Percentiles rank a stretch among this genome's conserved stretches.
Evolutionary conservation across 2,329 filamentous ascomycete genomes (phyloP).

Genomic region (Xylaria sp.): DNA sequence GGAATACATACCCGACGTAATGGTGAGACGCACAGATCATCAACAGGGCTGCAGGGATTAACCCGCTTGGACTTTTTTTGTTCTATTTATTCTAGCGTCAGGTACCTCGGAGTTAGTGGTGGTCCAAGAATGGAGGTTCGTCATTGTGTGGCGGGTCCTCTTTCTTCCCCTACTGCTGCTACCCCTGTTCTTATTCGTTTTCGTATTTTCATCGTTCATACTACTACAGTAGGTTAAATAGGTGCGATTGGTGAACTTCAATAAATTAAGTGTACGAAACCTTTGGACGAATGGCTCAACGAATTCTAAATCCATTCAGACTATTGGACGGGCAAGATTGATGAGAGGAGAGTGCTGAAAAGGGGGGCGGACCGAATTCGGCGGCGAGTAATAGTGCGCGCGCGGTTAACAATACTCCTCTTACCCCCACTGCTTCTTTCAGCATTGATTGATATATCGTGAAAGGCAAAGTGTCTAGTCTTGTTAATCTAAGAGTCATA

Average conservation of each 20-base stretch:
- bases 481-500: too few relatives aligned
- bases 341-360: too few relatives aligned
- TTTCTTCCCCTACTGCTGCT: neutral
- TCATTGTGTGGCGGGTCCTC: neutral
- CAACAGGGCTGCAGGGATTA: slow-evolving; percentile 17
- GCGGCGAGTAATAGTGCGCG: too few relatives aligned
- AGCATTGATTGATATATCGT: too few relatives aligned
- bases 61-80: neutral
- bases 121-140: neutral
- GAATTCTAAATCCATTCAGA: too few relatives aligned
- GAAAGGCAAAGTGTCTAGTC: too few relatives aligned
- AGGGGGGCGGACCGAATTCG: too few relatives aligned
- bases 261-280: too few relatives aligned
- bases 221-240: neutral
- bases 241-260: neutral
- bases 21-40: slow-evolving; percentile 19
- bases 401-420: too few relatives aligned
- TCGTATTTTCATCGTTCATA: slow-evolving; percentile 31
- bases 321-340: too few relatives aligned
- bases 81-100: neutral
- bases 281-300: too few relatives aligned
- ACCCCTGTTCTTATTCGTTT: slow-evolving; percentile 37
- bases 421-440: too few relatives aligned
- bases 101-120: slow-evolving; percentile 15
- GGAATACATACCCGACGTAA: slow-evolving; percentile 8